Evolutionary conservation across 2,329 filamentous ascomycete genomes (phyloP).

Genomic region (Cucurbitaria berberidis): DNA sequence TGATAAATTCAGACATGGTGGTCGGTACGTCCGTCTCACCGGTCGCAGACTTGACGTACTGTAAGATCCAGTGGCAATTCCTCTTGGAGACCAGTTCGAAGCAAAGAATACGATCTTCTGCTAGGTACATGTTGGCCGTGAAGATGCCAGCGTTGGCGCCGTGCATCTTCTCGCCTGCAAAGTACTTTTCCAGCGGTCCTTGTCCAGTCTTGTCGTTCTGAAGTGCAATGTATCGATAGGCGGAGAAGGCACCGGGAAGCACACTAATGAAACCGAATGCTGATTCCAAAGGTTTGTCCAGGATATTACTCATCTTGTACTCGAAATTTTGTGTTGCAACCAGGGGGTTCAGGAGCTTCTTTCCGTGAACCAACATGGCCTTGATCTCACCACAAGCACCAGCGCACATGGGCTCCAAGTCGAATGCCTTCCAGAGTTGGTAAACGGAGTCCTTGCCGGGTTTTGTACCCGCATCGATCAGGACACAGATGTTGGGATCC

Average conservation of each 20-base stretch:
- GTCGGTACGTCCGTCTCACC: constrained; percentile 98
- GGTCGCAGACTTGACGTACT: constrained; percentile 97
- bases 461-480: constrained; percentile 94
- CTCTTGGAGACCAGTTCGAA: constrained; percentile 98
- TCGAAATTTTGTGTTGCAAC: constrained; percentile 98
- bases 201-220: constrained; percentile 96
- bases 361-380: constrained; percentile 89
- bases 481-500: constrained; percentile 94
- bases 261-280: constrained; percentile 98
- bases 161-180: constrained; percentile 95
- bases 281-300: constrained; percentile 96
- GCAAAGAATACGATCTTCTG: constrained; percentile 97
- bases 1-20: constrained; percentile 89
- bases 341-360: constrained; percentile 88
- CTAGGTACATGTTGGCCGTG: constrained; percentile 98
- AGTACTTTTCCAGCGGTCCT: constrained; percentile 94
- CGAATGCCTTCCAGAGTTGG: constrained; percentile 97
- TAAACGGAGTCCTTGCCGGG: constrained; percentile 95
- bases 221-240: constrained; percentile 90
- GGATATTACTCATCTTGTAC: constrained; percentile 99
- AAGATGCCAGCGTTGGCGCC: constrained; percentile 93
- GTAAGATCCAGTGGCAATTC: constrained; percentile 95
- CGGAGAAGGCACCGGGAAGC: constrained; percentile 96
- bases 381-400: constrained; percentile 99
- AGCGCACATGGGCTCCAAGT: constrained; percentile 95